These are phyloP conservation scores for Boletus subparvulus DNA, from an alignment of 768 basidiomycete genomes.

Conservation along the genomic window DNA sequence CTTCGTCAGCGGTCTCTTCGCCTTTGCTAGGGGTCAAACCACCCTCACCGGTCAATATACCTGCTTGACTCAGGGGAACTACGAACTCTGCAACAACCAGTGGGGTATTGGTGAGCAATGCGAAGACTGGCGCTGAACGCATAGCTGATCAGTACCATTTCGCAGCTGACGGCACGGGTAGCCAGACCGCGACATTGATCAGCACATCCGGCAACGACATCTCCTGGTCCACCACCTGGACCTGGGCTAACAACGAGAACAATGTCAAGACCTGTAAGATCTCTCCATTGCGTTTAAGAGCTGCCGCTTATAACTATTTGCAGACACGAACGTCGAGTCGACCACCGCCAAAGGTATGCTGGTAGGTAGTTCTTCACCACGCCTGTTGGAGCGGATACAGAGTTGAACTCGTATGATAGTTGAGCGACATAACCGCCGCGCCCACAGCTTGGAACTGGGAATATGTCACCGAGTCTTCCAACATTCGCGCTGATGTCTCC, in stretches of 20 bases:
- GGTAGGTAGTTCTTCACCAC: constrained; percentile 24
- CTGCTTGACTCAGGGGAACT: constrained; percentile 47
- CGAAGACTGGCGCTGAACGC: background rate
- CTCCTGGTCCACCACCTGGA: constrained; percentile 54
- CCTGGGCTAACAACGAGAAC: constrained; percentile 50
- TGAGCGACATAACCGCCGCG: constrained; percentile 41
- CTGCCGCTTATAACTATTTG: background rate
- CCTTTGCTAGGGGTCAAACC: constrained; percentile 4
- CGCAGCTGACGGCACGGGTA: constrained; percentile 47
- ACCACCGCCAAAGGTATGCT: constrained; percentile 49
- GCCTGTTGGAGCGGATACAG: background rate
- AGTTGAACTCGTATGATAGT: constrained; percentile 26
- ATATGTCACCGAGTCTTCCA: constrained; percentile 43
- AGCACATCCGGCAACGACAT: constrained; percentile 39
- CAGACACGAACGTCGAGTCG: constrained; percentile 52
- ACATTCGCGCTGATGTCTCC: constrained; percentile 55
- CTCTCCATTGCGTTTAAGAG: background rate
- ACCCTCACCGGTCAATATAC: constrained; percentile 42
- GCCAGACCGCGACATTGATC: constrained; percentile 48
- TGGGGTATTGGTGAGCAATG: constrained; percentile 47
- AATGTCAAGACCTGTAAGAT: constrained; percentile 56
- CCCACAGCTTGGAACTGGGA: constrained; percentile 54
- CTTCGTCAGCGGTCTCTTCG: constrained; percentile 8
- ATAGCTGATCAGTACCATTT: background rate
- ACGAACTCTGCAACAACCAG: constrained; percentile 55